phyloP scores from a whole-genome alignment of 192 early-diverging fungal species.

The Radiomyces spectabilis region DNA sequence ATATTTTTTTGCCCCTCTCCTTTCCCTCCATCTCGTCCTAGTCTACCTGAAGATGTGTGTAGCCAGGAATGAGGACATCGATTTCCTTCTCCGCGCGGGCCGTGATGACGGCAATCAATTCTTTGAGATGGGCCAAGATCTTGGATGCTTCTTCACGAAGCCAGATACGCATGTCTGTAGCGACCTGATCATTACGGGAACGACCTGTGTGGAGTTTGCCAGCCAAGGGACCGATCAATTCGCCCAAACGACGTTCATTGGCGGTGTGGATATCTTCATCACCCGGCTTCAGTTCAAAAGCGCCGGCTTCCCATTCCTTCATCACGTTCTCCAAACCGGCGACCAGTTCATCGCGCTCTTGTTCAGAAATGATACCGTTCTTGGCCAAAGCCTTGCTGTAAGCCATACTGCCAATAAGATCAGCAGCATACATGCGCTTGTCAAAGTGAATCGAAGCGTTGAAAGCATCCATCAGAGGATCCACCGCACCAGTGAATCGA shows the following conservation, averaged over 20 bases:
- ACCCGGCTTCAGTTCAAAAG: conserved; percentile 61
- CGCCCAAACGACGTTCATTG: conserved; percentile 91
- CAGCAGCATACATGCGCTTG: conserved; percentile 84
- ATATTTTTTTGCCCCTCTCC: background rate
- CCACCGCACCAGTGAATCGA: conserved; percentile 82
- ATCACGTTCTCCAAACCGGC: conserved; percentile 69
- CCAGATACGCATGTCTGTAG: conserved; percentile 96
- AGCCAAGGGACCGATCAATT: conserved; percentile 84
- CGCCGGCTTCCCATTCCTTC: conserved; percentile 72
- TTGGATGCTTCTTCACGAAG: conserved; percentile 69
- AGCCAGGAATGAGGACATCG: conserved; percentile 97
- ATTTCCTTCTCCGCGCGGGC: conserved; percentile 82
- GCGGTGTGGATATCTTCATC: conserved; percentile 99
- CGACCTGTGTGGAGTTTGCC: conserved; percentile 98
- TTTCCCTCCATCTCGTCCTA: background rate
- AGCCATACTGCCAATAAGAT: conserved; percentile 81
- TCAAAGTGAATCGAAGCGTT: conserved; percentile 96
- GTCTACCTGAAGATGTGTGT: conserved; percentile 90
- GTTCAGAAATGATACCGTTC: conserved; percentile 67
- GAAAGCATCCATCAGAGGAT: conserved; percentile 96
- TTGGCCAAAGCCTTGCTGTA: conserved; percentile 77
- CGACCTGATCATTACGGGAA: conserved; percentile 95
- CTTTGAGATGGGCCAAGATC: conserved; percentile 61
- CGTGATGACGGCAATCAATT: conserved; percentile 66
- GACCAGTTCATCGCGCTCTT: conserved; percentile 67